Evolutionary conservation across 2,329 filamentous ascomycete species (phyloP), one percentile per base, ranked within the genome.

Genomic region (Lojkania enalia): DNA sequence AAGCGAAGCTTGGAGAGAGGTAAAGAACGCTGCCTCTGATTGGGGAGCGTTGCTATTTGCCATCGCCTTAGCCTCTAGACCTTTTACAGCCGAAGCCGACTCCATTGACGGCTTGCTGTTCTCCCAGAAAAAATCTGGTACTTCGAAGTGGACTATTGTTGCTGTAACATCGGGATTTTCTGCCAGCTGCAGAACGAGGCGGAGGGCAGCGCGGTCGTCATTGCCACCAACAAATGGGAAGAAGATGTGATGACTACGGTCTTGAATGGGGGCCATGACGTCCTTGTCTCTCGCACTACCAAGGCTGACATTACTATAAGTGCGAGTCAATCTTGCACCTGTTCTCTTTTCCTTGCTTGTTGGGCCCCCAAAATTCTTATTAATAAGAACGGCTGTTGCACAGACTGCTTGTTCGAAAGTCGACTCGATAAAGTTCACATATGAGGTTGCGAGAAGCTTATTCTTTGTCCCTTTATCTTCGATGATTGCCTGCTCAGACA

Each of bases 171-270:
- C 82, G 3, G 82, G 79, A 59, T 90, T 94, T 64, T 86, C 84
- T 1, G 86, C 88, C 1, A 99, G 78, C 61, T 96, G 92, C 2
- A 97, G 77, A 2, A 92, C 86, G 18, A 97, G 81, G 1, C 85
- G 78, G 0, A 97, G 77, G 0, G 90, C 91, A 3, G 86, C 82
- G 5, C 83, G 81, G 61, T 96, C 92, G 61, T 99, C 94, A 1
- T 77, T 73, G 6, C 88, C 88, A 14, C 92, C 91, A 47, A 96
- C 85, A 71, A 90, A 97, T 0, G 91, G 87, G 42, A 95, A 77
- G 65, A 95, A 91, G 54, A 97, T 79, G 64, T 92, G 90, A 63
- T 95, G 90, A 25, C 82, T 84, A 49, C 84, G 85, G 58, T 88
- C 82, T 4, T 77, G 74, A 4, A 84, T 77, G 0, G 86, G 82